Percentiles rank a stretch among this genome's conserved stretches.
phyloP scores from a whole-genome alignment of 306 rosid species.

The Parietaria judaica region DNA sequence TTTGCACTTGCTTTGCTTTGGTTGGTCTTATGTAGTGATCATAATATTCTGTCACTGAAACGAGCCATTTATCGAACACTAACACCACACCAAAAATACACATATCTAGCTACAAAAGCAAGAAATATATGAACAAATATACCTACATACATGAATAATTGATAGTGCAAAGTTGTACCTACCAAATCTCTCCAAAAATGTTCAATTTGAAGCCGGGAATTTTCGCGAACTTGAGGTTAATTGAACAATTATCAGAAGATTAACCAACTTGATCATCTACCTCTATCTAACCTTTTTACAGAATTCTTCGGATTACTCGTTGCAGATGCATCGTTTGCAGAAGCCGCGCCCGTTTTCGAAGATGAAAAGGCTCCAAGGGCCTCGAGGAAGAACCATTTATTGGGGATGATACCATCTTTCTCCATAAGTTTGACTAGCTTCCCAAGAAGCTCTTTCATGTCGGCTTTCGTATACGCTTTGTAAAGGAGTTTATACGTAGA shows the following conservation, averaged over 20 bases:
- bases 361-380: slow-evolving; percentile 72
- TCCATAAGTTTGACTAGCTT: slow-evolving; percentile 72
- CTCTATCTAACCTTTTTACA: slow-evolving; percentile 25
- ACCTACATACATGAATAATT: background rate
- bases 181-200: background rate
- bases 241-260: slow-evolving; percentile 2
- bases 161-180: background rate
- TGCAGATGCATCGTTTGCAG: slow-evolving; percentile 29
- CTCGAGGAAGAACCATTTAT: slow-evolving; percentile 78
- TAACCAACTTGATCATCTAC: slow-evolving; percentile 11
- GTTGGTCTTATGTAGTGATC: too few species aligned
- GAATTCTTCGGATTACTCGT: slow-evolving; percentile 23
- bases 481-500: slow-evolving; percentile 89
- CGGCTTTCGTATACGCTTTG: slow-evolving; percentile 78
- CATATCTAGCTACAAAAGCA: background rate
- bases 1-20: too few species aligned
- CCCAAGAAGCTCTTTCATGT: slow-evolving; percentile 59
- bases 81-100: background rate
- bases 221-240: slow-evolving; percentile 1
- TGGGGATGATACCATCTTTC: slow-evolving; percentile 75
- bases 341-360: slow-evolving; percentile 11
- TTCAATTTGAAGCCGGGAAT: background rate
- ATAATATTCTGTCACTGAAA: too few species aligned
- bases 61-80: too few species aligned
- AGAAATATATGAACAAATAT: background rate